Percentiles rank a stretch among this genome's conserved stretches.
Evolutionary conservation across 2,329 filamentous ascomycete species (phyloP).

Genomic region (Beauveria medogensis): DNA sequence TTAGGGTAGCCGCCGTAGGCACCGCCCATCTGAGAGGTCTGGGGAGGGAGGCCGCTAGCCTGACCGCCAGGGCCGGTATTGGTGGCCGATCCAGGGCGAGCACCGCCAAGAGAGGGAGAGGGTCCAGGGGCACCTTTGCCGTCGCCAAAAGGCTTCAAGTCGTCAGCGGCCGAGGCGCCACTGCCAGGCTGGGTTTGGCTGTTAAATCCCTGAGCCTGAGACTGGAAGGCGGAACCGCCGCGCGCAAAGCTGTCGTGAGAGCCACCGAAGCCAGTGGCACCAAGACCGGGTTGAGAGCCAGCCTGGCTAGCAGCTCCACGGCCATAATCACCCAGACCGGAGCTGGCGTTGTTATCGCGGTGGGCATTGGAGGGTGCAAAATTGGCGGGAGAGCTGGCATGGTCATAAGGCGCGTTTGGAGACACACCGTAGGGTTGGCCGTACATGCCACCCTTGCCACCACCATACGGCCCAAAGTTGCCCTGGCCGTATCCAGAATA

Average conservation of each 20-base stretch:
- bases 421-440: slow-evolving; percentile 50
- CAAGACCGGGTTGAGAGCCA: slow-evolving; percentile 41
- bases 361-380: slow-evolving; percentile 48
- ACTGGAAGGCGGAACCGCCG: slow-evolving; percentile 44
- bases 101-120: slow-evolving; percentile 47
- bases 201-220: slow-evolving; percentile 47
- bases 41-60: slow-evolving; percentile 44
- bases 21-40: slow-evolving; percentile 45
- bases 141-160: slow-evolving; percentile 53
- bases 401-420: slow-evolving; percentile 49
- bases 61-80: slow-evolving; percentile 43
- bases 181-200: slow-evolving; percentile 39
- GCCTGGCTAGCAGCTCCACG: slow-evolving; percentile 43
- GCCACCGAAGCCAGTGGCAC: slow-evolving; percentile 42
- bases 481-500: slow-evolving; percentile 47
- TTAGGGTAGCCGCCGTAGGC: slow-evolving; percentile 47
- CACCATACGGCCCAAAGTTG: slow-evolving; percentile 41
- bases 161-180: slow-evolving; percentile 35
- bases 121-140: slow-evolving; percentile 46
- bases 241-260: slow-evolving; percentile 49
- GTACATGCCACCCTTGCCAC: slow-evolving; percentile 43
- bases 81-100: slow-evolving; percentile 50
- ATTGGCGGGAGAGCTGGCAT: slow-evolving; percentile 44
- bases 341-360: slow-evolving; percentile 40
- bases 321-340: slow-evolving; percentile 47